Evolutionary conservation across 805 yeast species (phyloP), one percentile per base, ranked within the genome.

Genomic region (Lachancea waltii): DNA sequence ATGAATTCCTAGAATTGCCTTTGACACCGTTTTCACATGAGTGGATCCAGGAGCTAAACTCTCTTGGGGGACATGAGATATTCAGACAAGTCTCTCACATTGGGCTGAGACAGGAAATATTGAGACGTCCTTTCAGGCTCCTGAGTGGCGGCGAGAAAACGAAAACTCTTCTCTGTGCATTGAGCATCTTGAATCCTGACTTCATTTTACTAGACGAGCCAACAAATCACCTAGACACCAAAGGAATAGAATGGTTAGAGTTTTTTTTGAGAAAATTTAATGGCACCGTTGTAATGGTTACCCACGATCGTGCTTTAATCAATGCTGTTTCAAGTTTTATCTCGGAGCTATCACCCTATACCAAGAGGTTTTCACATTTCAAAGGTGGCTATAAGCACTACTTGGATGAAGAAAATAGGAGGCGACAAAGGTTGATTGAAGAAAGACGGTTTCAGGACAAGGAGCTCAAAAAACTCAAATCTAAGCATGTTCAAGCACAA

Each of bases 111-210:
- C 24, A 44, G 14, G 45, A 38, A 13, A 20, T 35, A 35, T 35
- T 44, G 32, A 37, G 32, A 18, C 44, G 39, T 26, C 38, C 45
- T 38, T 44, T 44, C 44, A 38, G 35, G 33, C 35, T 33, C 30
- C 38, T 44, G 8, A 44, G 47, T 21, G 47, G 47, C 10, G 45
- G 45, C 23, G 45, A 44, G 38, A 44, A 44, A 40, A 44, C 47
- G 10, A 44, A 44, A 27, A 44, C 43, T 5, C 44, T 44, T 28
- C 44, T 44, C 36, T 44, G 47, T 19, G 43, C 47, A 13, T 27
- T 44, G 9, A 41, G 44, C 42, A 32, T 44, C 30, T 30, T 44
- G 36, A 36, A 44, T 21, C 45, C 47, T 2, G 47, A 44, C 27
- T 36, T 44, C 43, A 41, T 44, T 28, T 29, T 44, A 35, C 40